Base-by-base conservation (phyloP, 352 stramenopile species). In the Globisporangium heterothallicum region DNA sequence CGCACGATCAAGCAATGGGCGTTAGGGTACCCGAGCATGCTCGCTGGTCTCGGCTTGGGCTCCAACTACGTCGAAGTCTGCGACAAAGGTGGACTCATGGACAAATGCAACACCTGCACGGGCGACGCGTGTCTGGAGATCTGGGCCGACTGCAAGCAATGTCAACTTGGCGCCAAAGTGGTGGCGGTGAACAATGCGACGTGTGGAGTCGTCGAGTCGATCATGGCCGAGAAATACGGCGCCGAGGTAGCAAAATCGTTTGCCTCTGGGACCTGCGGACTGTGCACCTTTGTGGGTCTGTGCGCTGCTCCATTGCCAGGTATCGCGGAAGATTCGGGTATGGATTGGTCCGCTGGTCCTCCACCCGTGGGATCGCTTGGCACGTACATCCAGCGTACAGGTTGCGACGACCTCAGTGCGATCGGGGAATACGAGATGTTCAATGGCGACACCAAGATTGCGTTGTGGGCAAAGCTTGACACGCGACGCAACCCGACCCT, bases 11-110 rank as follows among this genome's bases (percentile, higher is more conserved):
- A 58, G 29, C 68, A 81, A 44, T 81, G 65, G 70, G 70, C 73
- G 12, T 54, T 78, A 10, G 73, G 73, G 6, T 81, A 75, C 61
- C 70, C 68, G 36, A 81, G 67, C 60, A 40, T 84, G 36, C 61
- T 84, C 1, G 73, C 70, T 12, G 73, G 73, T 42, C 46, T 84
- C 12, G 70, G 55, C 16, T 55, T 84, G 14, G 73, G 73, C 41
- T 68, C 61, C 22, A 74, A 78, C 59, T 79, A 25, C 43, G 21
- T 54, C 44, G 18, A 48, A 36, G 52, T 44, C 34, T 71, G 63
- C 43, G 57, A 59, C 3, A 26, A 41, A 1, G 46, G 25, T 5
- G 49, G 48, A 14, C 49, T 60, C 8, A 49, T 64, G 8, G 50
- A 52, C 0, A 25, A 76, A 49, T 76, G 67, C 26, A 49, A 45